Conservation (phyloP, 1,284 basidiomycete genomes). For the Bondarzewia mesenterica region DNA sequence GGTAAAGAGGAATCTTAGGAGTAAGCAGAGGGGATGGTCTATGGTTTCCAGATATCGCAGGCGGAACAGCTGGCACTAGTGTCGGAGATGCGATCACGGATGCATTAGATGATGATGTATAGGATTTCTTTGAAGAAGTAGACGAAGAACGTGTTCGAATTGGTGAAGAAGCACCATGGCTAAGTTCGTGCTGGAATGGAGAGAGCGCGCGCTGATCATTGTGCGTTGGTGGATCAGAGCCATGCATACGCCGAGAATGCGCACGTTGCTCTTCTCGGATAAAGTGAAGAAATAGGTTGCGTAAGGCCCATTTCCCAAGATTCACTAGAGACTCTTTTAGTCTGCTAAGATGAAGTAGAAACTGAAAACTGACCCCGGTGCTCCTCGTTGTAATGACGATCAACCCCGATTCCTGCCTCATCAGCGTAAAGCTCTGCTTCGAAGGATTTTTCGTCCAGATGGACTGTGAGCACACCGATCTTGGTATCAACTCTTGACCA, state of each 20-base stretch:
- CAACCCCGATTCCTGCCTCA: slow-evolving; percentile 65
- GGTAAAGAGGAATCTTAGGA: slow-evolving; percentile 47
- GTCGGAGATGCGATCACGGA: slow-evolving; percentile 50
- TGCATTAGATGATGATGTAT: slow-evolving; percentile 12
- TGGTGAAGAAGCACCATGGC: background rate
- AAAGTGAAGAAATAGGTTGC: slow-evolving; percentile 67
- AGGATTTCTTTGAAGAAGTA: slow-evolving; percentile 12
- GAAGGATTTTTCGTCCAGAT: slow-evolving; percentile 83
- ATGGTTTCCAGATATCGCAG: slow-evolving; percentile 27
- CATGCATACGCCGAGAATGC: slow-evolving; percentile 26
- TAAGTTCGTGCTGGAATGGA: background rate
- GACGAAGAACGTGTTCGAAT: background rate
- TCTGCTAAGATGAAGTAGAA: slow-evolving; percentile 5
- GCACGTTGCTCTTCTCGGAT: slow-evolving; percentile 54
- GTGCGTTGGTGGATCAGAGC: slow-evolving; percentile 16
- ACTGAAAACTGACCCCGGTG: slow-evolving; percentile 62
- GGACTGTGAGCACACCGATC: slow-evolving; percentile 82
- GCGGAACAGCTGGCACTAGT: slow-evolving; percentile 58
- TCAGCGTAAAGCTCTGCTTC: slow-evolving; percentile 95
- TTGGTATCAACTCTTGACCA: slow-evolving; percentile 92
- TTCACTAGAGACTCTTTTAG: slow-evolving; percentile 48
- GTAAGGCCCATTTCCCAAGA: slow-evolving; percentile 72
- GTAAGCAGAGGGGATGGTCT: slow-evolving; percentile 36
- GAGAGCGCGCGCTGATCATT: slow-evolving; percentile 7
- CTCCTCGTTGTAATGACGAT: slow-evolving; percentile 66